Evolutionary conservation across 768 basidiomycete genomes (phyloP).

Genomic region (Chlorophyllum brunneum): DNA sequence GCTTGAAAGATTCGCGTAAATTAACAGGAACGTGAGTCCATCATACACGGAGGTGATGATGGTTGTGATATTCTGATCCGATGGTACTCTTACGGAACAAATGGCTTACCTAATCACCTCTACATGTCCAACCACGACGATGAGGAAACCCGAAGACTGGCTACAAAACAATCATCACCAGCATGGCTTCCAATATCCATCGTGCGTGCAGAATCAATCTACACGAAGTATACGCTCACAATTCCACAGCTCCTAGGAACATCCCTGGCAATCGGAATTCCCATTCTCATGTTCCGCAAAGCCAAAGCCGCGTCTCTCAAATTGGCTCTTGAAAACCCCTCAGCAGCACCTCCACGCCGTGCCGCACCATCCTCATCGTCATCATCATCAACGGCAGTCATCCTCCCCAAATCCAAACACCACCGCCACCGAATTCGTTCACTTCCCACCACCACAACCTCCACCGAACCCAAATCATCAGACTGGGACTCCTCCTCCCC

Average conservation of each 20-base stretch:
- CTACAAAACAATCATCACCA: constrained; percentile 9
- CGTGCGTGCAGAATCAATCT: constrained; percentile 14
- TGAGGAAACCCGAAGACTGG: not conserved
- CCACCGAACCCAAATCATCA: constrained; percentile 16
- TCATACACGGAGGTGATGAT: no score
- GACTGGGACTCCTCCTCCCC: constrained; percentile 27
- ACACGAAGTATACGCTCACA: not conserved
- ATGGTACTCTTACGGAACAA: no score
- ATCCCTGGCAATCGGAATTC: constrained; percentile 29
- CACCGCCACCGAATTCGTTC: constrained; percentile 9
- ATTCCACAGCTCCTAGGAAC: constrained; percentile 26
- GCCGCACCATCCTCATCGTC: constrained; percentile 12
- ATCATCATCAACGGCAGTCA: constrained; percentile 3
- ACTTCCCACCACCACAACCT: constrained; percentile 11
- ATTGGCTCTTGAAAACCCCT: constrained; percentile 21
- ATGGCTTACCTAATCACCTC: no score
- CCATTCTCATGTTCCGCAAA: constrained; percentile 32
- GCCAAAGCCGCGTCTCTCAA: constrained; percentile 19
- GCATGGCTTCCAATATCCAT: constrained; percentile 28
- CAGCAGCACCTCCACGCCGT: constrained; percentile 29
- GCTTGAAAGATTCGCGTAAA: no score
- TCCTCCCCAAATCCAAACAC: not conserved
- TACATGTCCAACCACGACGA: no score
- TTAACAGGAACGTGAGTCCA: no score
- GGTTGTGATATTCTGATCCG: no score